Base-by-base conservation (phyloP, 2,329 filamentous ascomycete genomes). In the Exserohilum rostratum region DNA sequence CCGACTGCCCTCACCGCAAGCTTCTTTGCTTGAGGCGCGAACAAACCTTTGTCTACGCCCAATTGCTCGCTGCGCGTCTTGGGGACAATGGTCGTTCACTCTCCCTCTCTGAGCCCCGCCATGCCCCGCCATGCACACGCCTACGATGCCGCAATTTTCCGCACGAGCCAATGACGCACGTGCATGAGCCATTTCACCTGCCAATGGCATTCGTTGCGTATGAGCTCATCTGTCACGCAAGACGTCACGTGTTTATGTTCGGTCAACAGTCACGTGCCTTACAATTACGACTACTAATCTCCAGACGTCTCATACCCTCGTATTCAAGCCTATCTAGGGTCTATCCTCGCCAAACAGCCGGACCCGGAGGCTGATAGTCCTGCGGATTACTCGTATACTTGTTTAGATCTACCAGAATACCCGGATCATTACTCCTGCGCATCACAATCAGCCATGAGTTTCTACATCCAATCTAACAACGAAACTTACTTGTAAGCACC, bases 131-230 rank as follows among this genome's bases (percentile, higher is more conserved):
- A 50, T 50, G 40, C 35, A n/a, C n/a, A n/a, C 44, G 39, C 18
- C 44, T 34, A 27, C 30, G 40, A 58, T 64, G 49, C 51, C 61
- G 60, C 55, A 52, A 55, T 60, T 46, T 25, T 39, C 42, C 54
- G 50, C 54, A 56, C 53, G 42, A 35, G 46, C 55, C 52, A 58
- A 54, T 64, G 52, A 58, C 57, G 54, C 49, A 61, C 40, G 22
- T 30, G 12, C 43, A 40, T 31, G 39, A 27, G 30, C 43, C 31
- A n/a, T 25, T 25, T 25, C 22, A 25, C 7, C 22, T 25, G 22
- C 22, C 22, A 25, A 25, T 25, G 22, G 22, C 4, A 25, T 25
- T 4, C 4, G 22, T 5, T 25, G 22, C 7, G 22, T 25, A 25
- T 25, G 22, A 25, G n/a, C n/a, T n/a, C n/a, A n/a, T n/a, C n/a